Conservation (phyloP, 129 eudicot genomes). For the Glebionis coronaria region DNA sequence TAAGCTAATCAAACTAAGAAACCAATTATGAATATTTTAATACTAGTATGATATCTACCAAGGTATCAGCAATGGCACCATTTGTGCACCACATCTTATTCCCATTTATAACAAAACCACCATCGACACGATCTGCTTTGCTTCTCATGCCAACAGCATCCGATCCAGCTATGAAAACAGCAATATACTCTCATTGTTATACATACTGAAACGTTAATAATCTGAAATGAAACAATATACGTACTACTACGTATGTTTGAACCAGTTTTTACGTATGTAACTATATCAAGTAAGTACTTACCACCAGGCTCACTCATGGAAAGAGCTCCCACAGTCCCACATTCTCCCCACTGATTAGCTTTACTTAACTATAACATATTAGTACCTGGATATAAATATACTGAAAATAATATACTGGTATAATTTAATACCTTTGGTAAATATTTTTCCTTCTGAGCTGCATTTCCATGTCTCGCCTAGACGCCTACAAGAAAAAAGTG, state of each 20-base stretch:
- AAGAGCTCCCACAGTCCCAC: conserved; percentile 95
- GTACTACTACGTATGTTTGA: too few relatives aligned
- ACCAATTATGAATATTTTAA: too few relatives aligned
- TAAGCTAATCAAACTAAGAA: neutral
- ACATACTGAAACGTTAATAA: too few relatives aligned
- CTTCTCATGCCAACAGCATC: conserved; percentile 97
- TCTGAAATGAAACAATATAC: too few relatives aligned
- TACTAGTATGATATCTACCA: too few relatives aligned
- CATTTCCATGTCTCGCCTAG: conserved; percentile 77
- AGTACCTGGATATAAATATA: neutral
- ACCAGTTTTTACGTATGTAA: neutral
- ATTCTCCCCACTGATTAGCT: conserved; percentile 91
- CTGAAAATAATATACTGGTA: too few relatives aligned
- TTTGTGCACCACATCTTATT: too few relatives aligned
- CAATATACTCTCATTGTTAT: too few relatives aligned
- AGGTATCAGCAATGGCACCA: too few relatives aligned
- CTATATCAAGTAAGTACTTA: conserved; percentile 11
- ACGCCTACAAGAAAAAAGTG: conserved; percentile 43
- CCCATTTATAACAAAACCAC: conserved; percentile 33
- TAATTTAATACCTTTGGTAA: conserved; percentile 56
- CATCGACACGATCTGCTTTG: conserved; percentile 83
- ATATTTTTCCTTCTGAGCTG: conserved; percentile 74
- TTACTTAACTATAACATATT: conserved; percentile 14
- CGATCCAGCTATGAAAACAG: conserved; percentile 57
- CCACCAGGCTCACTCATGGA: conserved; percentile 95